These are phyloP conservation scores for Pinus taeda DNA, from an alignment of 75 land plant genomes.

Conservation along the genomic window DNA sequence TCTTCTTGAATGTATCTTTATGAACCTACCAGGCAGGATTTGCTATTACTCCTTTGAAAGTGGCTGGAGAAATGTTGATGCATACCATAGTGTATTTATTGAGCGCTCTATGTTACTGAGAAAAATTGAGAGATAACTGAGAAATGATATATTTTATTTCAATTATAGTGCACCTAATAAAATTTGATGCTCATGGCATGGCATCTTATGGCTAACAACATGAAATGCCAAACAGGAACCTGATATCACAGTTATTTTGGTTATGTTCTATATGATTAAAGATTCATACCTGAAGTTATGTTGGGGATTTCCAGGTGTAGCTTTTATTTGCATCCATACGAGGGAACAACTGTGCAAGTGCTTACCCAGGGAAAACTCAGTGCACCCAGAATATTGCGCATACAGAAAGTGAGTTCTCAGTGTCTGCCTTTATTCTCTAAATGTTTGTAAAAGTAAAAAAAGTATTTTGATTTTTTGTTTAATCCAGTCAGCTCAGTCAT, in stretches of 20 bases:
- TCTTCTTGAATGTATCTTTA: background rate
- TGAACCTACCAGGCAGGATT: background rate
- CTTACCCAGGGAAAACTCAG: slow-evolving; percentile 94
- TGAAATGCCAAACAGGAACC: background rate
- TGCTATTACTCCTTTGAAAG: background rate
- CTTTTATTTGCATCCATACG: slow-evolving; percentile 91
- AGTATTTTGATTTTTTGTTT: background rate
- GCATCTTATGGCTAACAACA: background rate
- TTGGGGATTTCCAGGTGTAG: slow-evolving; percentile 65
- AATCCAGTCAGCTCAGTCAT: background rate
- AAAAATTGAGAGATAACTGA: no score
- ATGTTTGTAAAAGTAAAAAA: background rate
- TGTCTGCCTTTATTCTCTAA: background rate
- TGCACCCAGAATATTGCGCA: slow-evolving; percentile 91
- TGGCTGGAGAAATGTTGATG: background rate
- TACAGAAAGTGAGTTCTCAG: slow-evolving; percentile 61
- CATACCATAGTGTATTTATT: background rate
- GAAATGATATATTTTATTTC: background rate
- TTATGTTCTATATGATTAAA: background rate
- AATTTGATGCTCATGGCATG: background rate
- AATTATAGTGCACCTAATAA: background rate
- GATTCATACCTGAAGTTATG: background rate
- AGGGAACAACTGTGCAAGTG: slow-evolving; percentile 72
- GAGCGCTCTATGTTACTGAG: background rate
- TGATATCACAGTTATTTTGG: background rate